These are phyloP conservation scores for Globisporangium irregulare DNA, from an alignment of 352 stramenopile species.

Conservation along the genomic window DNA sequence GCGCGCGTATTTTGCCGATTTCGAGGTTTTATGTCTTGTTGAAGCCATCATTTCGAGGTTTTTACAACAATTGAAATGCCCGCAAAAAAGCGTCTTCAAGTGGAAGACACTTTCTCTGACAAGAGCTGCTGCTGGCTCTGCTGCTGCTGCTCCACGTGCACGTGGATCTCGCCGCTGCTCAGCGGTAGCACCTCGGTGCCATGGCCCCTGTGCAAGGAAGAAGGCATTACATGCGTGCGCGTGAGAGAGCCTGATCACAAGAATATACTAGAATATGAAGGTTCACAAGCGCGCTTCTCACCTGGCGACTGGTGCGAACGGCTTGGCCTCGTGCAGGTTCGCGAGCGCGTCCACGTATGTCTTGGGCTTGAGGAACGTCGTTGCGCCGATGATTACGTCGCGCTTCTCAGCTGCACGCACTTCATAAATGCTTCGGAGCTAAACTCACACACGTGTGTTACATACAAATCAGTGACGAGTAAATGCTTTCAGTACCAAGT, in stretches of 20 bases:
- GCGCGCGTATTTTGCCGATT: not conserved
- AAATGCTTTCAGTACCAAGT: not conserved
- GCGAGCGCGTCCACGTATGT: slow-evolving; percentile 57
- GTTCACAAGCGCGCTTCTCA: slow-evolving; percentile 3
- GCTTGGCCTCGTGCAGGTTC: slow-evolving; percentile 57
- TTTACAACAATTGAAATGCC: not conserved
- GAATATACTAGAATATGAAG: no score
- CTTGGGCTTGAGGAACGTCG: slow-evolving; percentile 62
- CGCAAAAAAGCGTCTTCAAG: not conserved
- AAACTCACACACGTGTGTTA: not conserved
- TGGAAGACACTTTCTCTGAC: slow-evolving; percentile 5
- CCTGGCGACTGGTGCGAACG: slow-evolving; percentile 19
- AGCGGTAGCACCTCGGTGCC: slow-evolving; percentile 54
- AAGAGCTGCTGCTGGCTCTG: slow-evolving; percentile 30
- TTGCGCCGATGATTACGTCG: slow-evolving; percentile 68
- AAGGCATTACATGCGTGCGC: no score
- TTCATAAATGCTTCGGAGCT: slow-evolving; percentile 84
- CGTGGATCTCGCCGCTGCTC: slow-evolving; percentile 62
- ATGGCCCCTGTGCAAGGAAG: slow-evolving; percentile 14
- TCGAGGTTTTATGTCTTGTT: not conserved
- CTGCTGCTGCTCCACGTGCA: slow-evolving; percentile 62
- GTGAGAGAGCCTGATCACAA: no score
- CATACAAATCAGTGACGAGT: not conserved
- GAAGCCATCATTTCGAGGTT: not conserved
- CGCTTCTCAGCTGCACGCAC: slow-evolving; percentile 62